Evolutionary conservation across 2,329 filamentous ascomycete genomes (phyloP), one percentile per base, ranked within the genome.

Genomic region (Nectriaceae sp.): DNA sequence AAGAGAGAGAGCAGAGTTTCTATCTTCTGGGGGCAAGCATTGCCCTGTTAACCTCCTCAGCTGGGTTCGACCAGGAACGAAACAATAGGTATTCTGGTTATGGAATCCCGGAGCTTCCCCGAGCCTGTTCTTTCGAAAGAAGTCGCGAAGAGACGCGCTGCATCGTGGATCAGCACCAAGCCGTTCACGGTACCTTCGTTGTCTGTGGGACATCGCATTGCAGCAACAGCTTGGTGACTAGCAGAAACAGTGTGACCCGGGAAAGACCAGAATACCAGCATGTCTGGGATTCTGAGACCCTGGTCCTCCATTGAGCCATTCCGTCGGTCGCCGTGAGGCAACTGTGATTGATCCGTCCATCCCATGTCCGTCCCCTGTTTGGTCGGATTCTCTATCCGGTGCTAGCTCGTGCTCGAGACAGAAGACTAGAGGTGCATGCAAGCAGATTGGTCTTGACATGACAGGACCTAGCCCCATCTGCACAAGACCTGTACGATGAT

Each of bases 401-500:
- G 24, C 24, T 29, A 13, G 24, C 24, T 29, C 24, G 6, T 13
- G 24, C 13, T 13, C 6, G 24, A 29, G 24, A 6, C 24, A 6
- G 24, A 13, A 29, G 24, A 13, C 6, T 29, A 13, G 24, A 29
- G 24, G 24, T 6, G 24, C 6, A 29, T 29, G 24, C 24, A 29
- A 6, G 24, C 24, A 6, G 24, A 6, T 13, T 6, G 13, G 24
- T 13, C 24, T 29, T 6, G 24, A 29, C 13, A 29, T 29, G 24
- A 29, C 24, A 29, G 13, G 6, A 29, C 24, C 6, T 29, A n/a
- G 24, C 24, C 24, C 24, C 24, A 29, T 26, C 37, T 49, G 39
- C n/a, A n/a, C n/a, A n/a, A n/a, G n/a, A n/a, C n/a, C 43, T 53
- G 40, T 55, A 44, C 40, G 42, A 49, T 55, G 53, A 57, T 57